Percentiles rank a stretch among this genome's conserved stretches.
phyloP scores from a whole-genome alignment of 164 flowering plant species.

The Chimonanthus salicifolius region DNA sequence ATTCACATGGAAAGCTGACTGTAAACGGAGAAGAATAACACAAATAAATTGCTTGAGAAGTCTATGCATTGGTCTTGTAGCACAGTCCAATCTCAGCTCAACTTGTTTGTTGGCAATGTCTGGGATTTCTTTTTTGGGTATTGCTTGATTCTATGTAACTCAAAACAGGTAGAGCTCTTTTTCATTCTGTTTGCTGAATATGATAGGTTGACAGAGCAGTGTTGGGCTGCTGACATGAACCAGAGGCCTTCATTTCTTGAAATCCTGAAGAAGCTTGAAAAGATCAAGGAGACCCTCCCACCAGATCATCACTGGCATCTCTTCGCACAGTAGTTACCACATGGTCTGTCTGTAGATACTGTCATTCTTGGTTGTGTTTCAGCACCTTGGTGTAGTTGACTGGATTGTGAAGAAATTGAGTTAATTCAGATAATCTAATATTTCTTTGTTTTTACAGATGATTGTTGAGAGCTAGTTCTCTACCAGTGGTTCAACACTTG shows the following conservation, averaged over 20 bases:
- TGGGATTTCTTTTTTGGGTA: not conserved
- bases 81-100: too few relatives aligned
- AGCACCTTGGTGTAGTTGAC: not conserved
- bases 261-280: conserved; percentile 82
- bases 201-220: conserved; percentile 60
- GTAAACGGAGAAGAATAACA: too few relatives aligned
- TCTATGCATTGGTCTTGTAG: too few relatives aligned
- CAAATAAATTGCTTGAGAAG: too few relatives aligned
- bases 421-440: not conserved
- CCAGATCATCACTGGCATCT: conserved; percentile 76
- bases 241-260: conserved; percentile 79
- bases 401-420: not conserved
- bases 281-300: conserved; percentile 59
- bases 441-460: not conserved
- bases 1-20: too few relatives aligned
- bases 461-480: not conserved
- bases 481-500: not conserved
- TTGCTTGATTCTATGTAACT: not conserved
- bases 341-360: not conserved
- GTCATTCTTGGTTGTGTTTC: not conserved
- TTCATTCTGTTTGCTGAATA: not conserved
- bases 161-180: not conserved
- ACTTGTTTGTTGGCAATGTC: too few relatives aligned
- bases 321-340: conserved; percentile 34
- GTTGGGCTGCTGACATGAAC: conserved; percentile 95